Evolutionary conservation across 208 protist species (phyloP).

Genomic region (Herpetomonas samuelpessoai): DNA sequence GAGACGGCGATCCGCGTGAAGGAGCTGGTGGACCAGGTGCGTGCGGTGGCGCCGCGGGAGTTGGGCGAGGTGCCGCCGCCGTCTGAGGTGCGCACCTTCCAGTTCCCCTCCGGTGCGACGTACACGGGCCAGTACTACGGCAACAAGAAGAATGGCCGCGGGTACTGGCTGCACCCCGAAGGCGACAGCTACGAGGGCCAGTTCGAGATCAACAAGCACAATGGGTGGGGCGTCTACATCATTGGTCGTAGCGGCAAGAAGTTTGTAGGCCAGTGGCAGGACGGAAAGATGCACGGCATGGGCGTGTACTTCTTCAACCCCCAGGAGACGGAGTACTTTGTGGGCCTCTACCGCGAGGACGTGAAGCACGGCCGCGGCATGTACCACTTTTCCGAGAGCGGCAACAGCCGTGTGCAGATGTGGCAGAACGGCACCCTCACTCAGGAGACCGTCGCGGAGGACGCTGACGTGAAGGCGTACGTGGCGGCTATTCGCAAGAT

Average conservation of each 20-base stretch:
- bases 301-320: conserved; percentile 91
- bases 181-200: conserved; percentile 89
- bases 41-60: conserved; percentile 52
- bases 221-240: conserved; percentile 89
- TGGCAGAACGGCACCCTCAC: conserved; percentile 74
- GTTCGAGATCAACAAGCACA: conserved; percentile 86
- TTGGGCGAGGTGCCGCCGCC: conserved; percentile 52
- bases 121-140: conserved; percentile 87
- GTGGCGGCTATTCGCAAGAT: conserved; percentile 52
- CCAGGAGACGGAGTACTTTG: conserved; percentile 86
- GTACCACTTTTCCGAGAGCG: conserved; percentile 83
- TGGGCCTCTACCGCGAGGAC: conserved; percentile 78
- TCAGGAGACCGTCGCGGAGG: conserved; percentile 58
- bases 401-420: conserved; percentile 64
- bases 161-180: conserved; percentile 86
- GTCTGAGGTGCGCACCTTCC: conserved; percentile 78
- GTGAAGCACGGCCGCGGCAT: conserved; percentile 82
- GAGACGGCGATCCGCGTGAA: conserved; percentile 41
- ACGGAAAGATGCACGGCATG: conserved; percentile 88
- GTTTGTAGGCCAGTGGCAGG: conserved; percentile 80
- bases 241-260: conserved; percentile 86
- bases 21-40: conserved; percentile 41
- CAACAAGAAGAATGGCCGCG: conserved; percentile 86
- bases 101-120: conserved; percentile 84
- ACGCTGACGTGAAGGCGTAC: conserved; percentile 43